Evolutionary conservation across 345 rosid genomes (phyloP).

Genomic region (Dipteronia dyeriana): DNA sequence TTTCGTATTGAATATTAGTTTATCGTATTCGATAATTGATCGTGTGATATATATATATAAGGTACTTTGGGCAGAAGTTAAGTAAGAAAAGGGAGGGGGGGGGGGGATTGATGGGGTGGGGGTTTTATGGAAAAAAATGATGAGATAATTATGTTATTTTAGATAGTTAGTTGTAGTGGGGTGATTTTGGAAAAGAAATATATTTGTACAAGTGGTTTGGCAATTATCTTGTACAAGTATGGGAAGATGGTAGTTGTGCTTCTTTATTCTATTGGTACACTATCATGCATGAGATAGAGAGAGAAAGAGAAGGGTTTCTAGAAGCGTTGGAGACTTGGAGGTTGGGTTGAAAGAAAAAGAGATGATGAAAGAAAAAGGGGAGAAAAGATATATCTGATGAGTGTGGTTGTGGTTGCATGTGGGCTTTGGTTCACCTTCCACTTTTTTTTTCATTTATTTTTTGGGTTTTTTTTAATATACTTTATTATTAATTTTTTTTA

Average conservation of each 20-base stretch:
- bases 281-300: slow-evolving; percentile 39
- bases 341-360: slow-evolving; percentile 35
- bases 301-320: slow-evolving; percentile 37
- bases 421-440: slow-evolving; percentile 75
- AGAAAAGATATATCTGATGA: slow-evolving; percentile 19
- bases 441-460: background rate
- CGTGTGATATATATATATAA: too few relatives aligned
- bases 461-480: background rate
- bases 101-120: background rate
- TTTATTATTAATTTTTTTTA: background rate
- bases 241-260: slow-evolving; percentile 44
- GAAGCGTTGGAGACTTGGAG: slow-evolving; percentile 58
- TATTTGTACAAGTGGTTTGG: slow-evolving; percentile 30
- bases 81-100: background rate
- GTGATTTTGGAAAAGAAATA: slow-evolving; percentile 34
- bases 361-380: slow-evolving; percentile 27
- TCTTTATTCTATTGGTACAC: slow-evolving; percentile 51
- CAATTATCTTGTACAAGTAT: slow-evolving; percentile 31
- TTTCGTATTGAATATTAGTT: too few relatives aligned
- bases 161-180: slow-evolving; percentile 40
- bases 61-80: background rate
- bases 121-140: background rate
- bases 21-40: too few relatives aligned
- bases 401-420: slow-evolving; percentile 40
- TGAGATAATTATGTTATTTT: background rate